Base-by-base conservation (phyloP, 2,329 filamentous ascomycete species). In the Aspergillus sergii region DNA sequence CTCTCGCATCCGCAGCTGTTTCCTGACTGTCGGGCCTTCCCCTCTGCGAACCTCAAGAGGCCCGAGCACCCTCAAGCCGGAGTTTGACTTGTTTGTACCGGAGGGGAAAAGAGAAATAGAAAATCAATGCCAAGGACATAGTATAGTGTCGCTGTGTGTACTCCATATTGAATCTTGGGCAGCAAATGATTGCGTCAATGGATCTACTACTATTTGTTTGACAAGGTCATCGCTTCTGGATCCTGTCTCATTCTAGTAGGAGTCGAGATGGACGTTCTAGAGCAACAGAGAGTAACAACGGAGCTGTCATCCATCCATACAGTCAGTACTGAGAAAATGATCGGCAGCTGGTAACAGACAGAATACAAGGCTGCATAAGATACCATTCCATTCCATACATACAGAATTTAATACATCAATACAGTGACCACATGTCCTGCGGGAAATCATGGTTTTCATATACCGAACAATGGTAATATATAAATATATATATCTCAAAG, bases 11-110 rank as follows among this genome's bases (percentile, higher is more conserved):
- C 67, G 71, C 67, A 67, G 66, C 69, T 72, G 73, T 61, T 74
- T 76, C 74, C 74, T 73, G 69, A 72, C 68, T 75, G 73, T 75
- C 73, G 74, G 74, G 73, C 72, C 71, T 70, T 59, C 61, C 63
- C 67, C 58, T 61, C 69, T 69, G 64, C 70, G 67, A 70, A 72
- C 69, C 65, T 59, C 56, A 64, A 56, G 54, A 54, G 69, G 71
- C 55, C 72, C 65, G 67, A 68, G 67, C 68, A 64, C 58, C 26
- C 30, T 32, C 16, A n/a, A 16, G n/a, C 4, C 28, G 23, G 59
- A 65, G 66, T 67, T 66, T 62, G 39, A 56, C 19, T 28, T 39
- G 23, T 57, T 32, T 59, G 43, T 50, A 48, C 43, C 16, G 26
- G n/a, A 39, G 34, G 10, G 34, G 60, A 30, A 56, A 50, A 23